Conservation (phyloP, 176 grass and related monocot species). For the Musa troglodytarum region DNA sequence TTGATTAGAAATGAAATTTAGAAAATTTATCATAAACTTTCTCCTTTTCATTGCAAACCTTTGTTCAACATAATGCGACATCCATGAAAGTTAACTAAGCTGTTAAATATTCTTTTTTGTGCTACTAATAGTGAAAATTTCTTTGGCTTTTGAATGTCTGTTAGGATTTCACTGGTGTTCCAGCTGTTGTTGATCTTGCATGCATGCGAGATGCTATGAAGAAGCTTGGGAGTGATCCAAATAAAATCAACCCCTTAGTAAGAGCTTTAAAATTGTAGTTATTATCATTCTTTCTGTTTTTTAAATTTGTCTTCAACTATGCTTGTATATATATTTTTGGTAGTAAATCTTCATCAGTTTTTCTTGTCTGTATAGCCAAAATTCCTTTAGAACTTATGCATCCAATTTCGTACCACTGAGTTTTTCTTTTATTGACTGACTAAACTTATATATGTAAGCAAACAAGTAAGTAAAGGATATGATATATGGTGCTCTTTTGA, state of each 20-base stretch:
- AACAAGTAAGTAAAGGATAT: neutral
- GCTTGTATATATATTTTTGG: no score
- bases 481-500: neutral
- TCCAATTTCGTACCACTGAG: no score
- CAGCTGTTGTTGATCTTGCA: constrained; percentile 90
- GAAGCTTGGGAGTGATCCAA: constrained; percentile 66
- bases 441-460: no score
- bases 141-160: constrained; percentile 8
- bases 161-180: constrained; percentile 96
- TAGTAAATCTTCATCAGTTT: no score
- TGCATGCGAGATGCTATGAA: constrained; percentile 98
- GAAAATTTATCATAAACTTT: neutral
- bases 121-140: constrained; percentile 6
- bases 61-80: neutral
- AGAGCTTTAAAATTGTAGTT: constrained; percentile 18
- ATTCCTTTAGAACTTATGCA: no score
- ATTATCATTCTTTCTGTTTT: no score
- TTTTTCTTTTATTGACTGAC: no score
- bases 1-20: neutral
- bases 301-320: no score
- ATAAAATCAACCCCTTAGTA: constrained; percentile 96
- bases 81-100: neutral
- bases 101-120: neutral
- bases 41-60: neutral
- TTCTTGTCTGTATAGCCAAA: no score